These are phyloP conservation scores for Mayamaea pseudoterrestris DNA, from an alignment of 108 stramenopile species.

Conservation along the genomic window DNA sequence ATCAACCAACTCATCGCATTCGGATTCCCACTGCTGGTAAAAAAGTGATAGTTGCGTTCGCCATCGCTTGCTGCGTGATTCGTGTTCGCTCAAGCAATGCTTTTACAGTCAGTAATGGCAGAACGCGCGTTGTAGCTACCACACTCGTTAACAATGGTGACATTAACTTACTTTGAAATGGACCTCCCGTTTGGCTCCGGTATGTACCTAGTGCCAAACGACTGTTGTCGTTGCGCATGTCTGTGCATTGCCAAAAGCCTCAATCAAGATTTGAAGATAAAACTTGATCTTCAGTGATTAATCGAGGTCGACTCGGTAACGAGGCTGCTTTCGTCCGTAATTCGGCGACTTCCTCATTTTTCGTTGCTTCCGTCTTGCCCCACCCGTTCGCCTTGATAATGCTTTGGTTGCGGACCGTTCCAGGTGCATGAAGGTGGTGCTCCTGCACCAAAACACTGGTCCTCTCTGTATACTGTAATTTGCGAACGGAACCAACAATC, in stretches of 20 bases:
- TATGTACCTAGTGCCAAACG: conserved; percentile 93
- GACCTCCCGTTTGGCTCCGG: conserved; percentile 58
- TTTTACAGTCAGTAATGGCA: too few relatives aligned
- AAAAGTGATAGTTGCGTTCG: conserved; percentile 98
- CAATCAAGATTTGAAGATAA: conserved; percentile 85
- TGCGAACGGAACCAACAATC: conserved; percentile 22
- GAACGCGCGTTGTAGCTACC: too few relatives aligned
- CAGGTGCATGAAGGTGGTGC: conserved; percentile 21
- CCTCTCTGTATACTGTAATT: conserved; percentile 32
- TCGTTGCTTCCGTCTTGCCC: conserved; percentile 92
- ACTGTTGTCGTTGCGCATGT: conserved; percentile 83
- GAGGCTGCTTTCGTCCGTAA: conserved; percentile 26
- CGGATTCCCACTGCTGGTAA: conserved; percentile 84
- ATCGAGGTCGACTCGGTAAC: conserved; percentile 23
- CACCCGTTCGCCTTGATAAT: conserved; percentile 82
- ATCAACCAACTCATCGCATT: conserved; percentile 24
- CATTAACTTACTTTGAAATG: conserved; percentile 85
- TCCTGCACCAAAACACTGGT: conserved; percentile 32
- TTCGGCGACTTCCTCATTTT: conserved; percentile 87
- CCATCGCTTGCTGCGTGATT: conserved; percentile 82
- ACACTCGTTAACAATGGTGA: too few relatives aligned
- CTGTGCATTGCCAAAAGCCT: conserved; percentile 88
- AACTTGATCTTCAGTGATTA: conserved; percentile 75
- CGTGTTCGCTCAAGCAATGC: conserved; percentile 93
- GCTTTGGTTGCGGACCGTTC: conserved; percentile 50